Evolutionary conservation across 306 rosid genomes (phyloP).

Genomic region (Sphenostylis stenocarpa): DNA sequence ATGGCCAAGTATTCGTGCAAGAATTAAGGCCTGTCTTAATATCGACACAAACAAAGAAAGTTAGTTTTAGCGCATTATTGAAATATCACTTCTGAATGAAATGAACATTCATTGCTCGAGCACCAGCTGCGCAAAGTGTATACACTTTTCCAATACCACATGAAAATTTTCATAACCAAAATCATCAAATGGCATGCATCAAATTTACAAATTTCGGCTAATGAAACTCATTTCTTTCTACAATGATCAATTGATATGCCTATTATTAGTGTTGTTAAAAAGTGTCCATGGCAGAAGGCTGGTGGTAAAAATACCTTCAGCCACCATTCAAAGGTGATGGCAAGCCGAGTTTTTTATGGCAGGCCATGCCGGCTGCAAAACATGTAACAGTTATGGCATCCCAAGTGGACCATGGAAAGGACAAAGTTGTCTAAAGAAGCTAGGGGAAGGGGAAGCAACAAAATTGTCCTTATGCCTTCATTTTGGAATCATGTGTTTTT

Average conservation of each 20-base stretch:
- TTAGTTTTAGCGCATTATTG: not conserved
- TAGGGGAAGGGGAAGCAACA: too few species aligned
- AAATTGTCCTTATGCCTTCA: too few species aligned
- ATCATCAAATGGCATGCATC: constrained; percentile 2
- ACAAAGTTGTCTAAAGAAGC: not conserved
- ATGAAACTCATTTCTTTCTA: constrained; percentile 3
- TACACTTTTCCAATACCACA: not conserved
- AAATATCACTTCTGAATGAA: not conserved
- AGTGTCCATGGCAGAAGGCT: too few species aligned
- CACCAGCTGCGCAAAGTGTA: not conserved
- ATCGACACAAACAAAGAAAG: constrained; percentile 24
- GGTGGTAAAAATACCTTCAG: too few species aligned
- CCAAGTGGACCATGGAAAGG: not conserved
- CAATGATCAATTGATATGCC: not conserved
- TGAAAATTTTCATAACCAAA: constrained; percentile 3
- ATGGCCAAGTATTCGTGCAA: constrained; percentile 82
- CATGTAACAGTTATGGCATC: too few species aligned
- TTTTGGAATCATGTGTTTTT: too few species aligned
- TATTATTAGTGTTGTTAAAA: not conserved
- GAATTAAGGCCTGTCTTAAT: constrained; percentile 77
- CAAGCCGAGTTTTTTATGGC: too few species aligned
- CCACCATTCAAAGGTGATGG: too few species aligned
- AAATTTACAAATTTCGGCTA: not conserved
- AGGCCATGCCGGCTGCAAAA: too few species aligned
- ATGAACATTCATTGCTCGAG: not conserved